Evolutionary conservation across 1,284 basidiomycete species (phyloP).

Genomic region (Rhodotorula mucilaginosa): DNA sequence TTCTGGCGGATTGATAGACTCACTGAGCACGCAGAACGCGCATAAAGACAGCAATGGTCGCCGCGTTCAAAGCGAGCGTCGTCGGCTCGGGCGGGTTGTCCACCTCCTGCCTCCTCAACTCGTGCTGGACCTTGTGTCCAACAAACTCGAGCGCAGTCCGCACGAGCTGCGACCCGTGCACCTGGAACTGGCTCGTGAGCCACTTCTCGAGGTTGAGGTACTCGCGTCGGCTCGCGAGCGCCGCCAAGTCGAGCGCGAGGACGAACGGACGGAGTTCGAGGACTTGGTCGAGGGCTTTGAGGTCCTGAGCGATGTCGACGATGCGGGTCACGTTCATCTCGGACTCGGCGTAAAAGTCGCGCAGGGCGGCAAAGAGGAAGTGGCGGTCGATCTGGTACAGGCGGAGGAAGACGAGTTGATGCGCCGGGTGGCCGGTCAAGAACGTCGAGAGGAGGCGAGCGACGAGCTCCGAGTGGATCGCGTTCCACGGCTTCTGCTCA

Average conservation of each 20-base stretch:
- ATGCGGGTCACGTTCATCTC: conserved; percentile 91
- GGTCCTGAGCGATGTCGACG: conserved; percentile 89
- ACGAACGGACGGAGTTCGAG: conserved; percentile 84
- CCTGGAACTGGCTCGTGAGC: conserved; percentile 80
- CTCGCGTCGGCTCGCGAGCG: conserved; percentile 86
- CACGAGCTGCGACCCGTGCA: conserved; percentile 80
- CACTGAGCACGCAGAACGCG: conserved; percentile 77
- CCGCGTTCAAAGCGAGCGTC: conserved; percentile 76
- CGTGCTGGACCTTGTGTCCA: conserved; percentile 85
- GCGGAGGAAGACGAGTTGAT: conserved; percentile 93
- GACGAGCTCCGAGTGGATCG: conserved; percentile 80
- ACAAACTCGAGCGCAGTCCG: conserved; percentile 82
- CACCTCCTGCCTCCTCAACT: conserved; percentile 74
- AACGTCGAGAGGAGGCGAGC: conserved; percentile 85
- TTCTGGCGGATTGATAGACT: no score
- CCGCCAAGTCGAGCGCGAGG: conserved; percentile 80
- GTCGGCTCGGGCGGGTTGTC: conserved; percentile 63
- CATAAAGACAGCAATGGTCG: conserved; percentile 87
- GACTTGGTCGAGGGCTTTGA: conserved; percentile 87
- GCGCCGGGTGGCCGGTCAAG: conserved; percentile 85
- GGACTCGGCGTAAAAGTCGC: conserved; percentile 87
- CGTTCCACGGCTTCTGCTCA: conserved; percentile 74
- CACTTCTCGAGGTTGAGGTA: conserved; percentile 95
- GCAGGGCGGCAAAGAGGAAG: conserved; percentile 80
- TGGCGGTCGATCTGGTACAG: conserved; percentile 86